Evolutionary conservation across 257 asterid species (phyloP), one percentile per base, ranked within the genome.

Genomic region (Fraxinus anomala): DNA sequence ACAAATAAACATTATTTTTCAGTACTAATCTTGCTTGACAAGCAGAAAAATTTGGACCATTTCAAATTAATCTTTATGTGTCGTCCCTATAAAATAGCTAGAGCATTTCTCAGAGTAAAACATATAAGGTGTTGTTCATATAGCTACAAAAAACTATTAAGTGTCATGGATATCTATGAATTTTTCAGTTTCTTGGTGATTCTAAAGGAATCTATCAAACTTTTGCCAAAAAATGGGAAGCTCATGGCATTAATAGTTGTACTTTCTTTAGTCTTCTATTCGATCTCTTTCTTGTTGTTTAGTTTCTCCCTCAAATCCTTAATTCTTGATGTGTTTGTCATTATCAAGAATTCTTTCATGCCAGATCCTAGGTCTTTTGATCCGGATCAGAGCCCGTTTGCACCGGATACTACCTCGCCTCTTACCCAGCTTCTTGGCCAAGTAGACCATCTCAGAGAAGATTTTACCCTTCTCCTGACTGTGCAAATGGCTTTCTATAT

Each of bases 191-290:
- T 82, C 72, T 63, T 80, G 44, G 31, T 63, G 6, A 78, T 84
- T 77, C 44, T 87, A 11, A 76, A 10, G 10, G 82, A 85, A 80
- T 83, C 87, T 30, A 37, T 83, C 72, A 75, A 77, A 69, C 81
- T 86, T 56, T 37, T 87, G 33, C 74, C 86, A 39, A 83, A 21
- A 72, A 89, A 87, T 80, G 85, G 86, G 69, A 87, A 86, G 70
- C 80, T 86, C 77, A 67, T 85, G 79, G 81, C 77, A 0, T 37
- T 76, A 39, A 61, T 84, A 7, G 77, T 79, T 51, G 3, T 75
- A 24, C 61, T 74, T 68, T 68, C 86, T 5, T 12, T 82, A 2
- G n/a, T 84, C 66, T 63, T 81, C 26, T 73, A 76, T 3, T 71
- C 80, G 5, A 21, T 21, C n/a, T 10, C 72, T 3, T 73, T 66